Evolutionary conservation across 1,284 basidiomycete species (phyloP).

Genomic region (Golubevia pallescens): DNA sequence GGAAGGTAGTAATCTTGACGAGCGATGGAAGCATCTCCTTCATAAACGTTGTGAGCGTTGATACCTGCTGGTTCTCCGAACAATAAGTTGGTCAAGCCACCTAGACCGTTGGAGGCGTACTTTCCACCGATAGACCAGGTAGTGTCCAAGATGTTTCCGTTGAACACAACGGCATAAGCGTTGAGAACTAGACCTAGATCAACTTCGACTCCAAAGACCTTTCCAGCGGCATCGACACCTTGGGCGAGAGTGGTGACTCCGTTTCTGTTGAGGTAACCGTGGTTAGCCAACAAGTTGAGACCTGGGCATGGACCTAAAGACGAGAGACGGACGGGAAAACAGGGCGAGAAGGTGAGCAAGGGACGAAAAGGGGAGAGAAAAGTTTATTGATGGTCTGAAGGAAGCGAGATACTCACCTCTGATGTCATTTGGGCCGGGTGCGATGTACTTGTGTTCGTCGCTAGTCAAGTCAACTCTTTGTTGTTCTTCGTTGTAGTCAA

Average conservation of each 20-base stretch:
- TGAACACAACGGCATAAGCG: conserved; percentile 42
- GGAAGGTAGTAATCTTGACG: conserved; percentile 39
- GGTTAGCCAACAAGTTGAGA: conserved; percentile 38
- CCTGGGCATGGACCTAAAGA: conserved; percentile 31
- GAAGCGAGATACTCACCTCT: conserved; percentile 40
- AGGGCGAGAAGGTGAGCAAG: conserved; percentile 16
- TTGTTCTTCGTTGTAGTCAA: conserved; percentile 30
- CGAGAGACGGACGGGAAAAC: conserved; percentile 10
- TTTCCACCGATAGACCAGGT: conserved; percentile 43
- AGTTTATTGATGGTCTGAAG: no score
- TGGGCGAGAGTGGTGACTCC: conserved; percentile 30
- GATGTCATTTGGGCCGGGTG: conserved; percentile 37
- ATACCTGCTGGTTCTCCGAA: conserved; percentile 31
- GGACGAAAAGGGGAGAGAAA: no score
- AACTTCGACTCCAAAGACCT: conserved; percentile 30
- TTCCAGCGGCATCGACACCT: conserved; percentile 31
- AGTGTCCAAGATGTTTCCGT: conserved; percentile 37
- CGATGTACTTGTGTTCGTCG: conserved; percentile 36
- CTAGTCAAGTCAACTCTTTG: conserved; percentile 29
- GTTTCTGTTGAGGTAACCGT: conserved; percentile 36
- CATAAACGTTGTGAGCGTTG: conserved; percentile 40
- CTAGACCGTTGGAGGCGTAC: conserved; percentile 21
- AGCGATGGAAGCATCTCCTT: conserved; percentile 33
- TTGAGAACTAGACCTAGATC: conserved; percentile 28
- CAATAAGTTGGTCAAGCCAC: conserved; percentile 22